Evolutionary conservation across 768 basidiomycete species (phyloP).

Genomic region (Hypholoma sublateritium): DNA sequence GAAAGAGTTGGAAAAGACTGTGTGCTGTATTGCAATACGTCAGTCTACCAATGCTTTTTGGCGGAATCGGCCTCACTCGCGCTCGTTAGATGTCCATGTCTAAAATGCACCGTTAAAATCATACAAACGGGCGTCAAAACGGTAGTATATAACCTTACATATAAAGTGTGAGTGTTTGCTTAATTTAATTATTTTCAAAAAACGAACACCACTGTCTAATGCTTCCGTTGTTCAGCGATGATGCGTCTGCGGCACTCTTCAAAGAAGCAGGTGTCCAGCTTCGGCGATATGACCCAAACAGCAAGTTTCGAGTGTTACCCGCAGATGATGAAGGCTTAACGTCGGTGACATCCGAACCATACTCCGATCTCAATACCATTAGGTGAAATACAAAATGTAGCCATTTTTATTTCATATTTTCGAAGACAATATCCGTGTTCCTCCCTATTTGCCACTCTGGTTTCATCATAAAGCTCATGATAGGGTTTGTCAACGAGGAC

Average conservation of each 20-base stretch:
- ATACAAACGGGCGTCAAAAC: constrained; percentile 91
- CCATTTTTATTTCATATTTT: constrained; percentile 15
- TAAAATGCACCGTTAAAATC: constrained; percentile 96
- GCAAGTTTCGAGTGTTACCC: constrained; percentile 24
- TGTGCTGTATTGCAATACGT: constrained; percentile 99
- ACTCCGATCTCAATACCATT: constrained; percentile 8
- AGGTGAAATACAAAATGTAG: constrained; percentile 10
- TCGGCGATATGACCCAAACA: constrained; percentile 62
- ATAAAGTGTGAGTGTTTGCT: constrained; percentile 77
- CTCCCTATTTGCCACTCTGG: constrained; percentile 61
- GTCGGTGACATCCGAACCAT: constrained; percentile 15
- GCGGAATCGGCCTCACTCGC: background rate
- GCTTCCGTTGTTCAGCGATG: constrained; percentile 52
- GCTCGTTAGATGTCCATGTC: constrained; percentile 83
- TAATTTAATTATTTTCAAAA: background rate
- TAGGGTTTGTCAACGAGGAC: constrained; percentile 35
- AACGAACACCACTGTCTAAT: too few species aligned
- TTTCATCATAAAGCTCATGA: constrained; percentile 51
- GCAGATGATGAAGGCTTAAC: constrained; percentile 25
- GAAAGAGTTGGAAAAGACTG: constrained; percentile 83
- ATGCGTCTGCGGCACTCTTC: constrained; percentile 76
- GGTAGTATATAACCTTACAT: constrained; percentile 93
- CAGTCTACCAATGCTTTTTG: constrained; percentile 23
- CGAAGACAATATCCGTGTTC: constrained; percentile 39
- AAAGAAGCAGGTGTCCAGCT: constrained; percentile 81